Evolutionary conservation across 1,139 yeast species (phyloP), one percentile per base, ranked within the genome.

Genomic region (Protomyces gravidus): DNA sequence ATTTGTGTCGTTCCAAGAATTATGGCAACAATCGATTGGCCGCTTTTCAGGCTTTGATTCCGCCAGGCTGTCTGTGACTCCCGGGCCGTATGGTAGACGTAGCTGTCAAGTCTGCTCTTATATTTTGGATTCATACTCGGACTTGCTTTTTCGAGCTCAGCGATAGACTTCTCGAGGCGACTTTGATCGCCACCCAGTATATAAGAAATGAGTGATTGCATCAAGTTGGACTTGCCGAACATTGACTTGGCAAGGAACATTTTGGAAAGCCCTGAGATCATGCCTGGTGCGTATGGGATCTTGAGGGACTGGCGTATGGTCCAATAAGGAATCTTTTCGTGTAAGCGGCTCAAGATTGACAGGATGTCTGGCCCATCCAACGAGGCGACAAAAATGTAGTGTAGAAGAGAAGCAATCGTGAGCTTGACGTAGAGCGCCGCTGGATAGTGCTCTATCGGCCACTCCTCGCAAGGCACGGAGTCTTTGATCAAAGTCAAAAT

Each of bases 271-370:
- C 60, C 62, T 11, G 47, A 48, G 9, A 60, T 52, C 55, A 60
- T 55, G 36, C 30, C 47, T 3, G 60, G 52, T 2, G 55, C 62
- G 26, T 60, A 55, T 9, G 59, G 60, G 5, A 60, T 53, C 40
- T 57, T 56, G 21, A 60, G 45, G 9, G 56, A 50, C 17, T 60
- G 62, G 7, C 62, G 57, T 5, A 56, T 45, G 19, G 52, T 33
- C 50, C 58, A 60, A 46, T 57, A 60, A 1, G 62, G 62, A 30
- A 60, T 23, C 25, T 52, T 56, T n/a, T 36, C 56, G 40, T 56
- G 56, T 28, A 60, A 25, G 4, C 62, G 28, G n/a, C 51, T 51
- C 21, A 60, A 45, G 23, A 60, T 33, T 21, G 40, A 50, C 23
- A 57, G 48, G 11, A 60, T 55, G 17, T 45, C 52, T 5, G 60